Evolutionary conservation across 345 rosid species (phyloP).

Genomic region (Laguncularia racemosa): DNA sequence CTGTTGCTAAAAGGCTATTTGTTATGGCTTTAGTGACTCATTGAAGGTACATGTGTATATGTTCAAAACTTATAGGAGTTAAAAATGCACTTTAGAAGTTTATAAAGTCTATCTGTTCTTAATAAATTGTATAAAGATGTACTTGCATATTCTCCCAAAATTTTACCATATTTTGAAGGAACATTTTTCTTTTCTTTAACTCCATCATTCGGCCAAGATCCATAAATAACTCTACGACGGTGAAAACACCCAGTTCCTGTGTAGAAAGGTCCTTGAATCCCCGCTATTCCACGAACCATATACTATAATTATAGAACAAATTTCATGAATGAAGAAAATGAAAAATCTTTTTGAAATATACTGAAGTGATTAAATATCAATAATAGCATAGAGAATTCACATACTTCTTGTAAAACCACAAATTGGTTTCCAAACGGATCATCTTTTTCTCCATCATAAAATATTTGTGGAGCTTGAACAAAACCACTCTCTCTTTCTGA

Average conservation of each 20-base stretch:
- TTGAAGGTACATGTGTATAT: too few relatives aligned
- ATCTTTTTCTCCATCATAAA: constrained; percentile 28
- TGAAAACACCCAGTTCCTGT: constrained; percentile 56
- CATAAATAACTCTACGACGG: constrained; percentile 54
- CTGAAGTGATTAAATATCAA: too few relatives aligned
- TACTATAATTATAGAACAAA: constrained; percentile 13
- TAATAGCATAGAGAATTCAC: neutral
- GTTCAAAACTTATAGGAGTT: too few relatives aligned
- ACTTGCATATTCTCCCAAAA: neutral
- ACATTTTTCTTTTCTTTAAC: constrained; percentile 9
- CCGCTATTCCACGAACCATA: constrained; percentile 27
- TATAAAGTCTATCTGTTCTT: too few relatives aligned
- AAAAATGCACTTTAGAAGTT: too few relatives aligned
- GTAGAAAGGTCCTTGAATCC: constrained; percentile 49
- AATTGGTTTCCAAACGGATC: constrained; percentile 32
- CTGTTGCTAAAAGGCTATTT: too few relatives aligned
- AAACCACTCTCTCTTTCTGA: constrained; percentile 24
- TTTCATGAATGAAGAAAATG: too few relatives aligned
- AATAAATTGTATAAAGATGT: too few relatives aligned
- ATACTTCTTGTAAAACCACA: constrained; percentile 14
- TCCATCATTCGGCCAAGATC: constrained; percentile 24
- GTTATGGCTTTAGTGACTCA: too few relatives aligned
- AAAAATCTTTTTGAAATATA: too few relatives aligned
- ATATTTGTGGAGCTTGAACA: constrained; percentile 47
- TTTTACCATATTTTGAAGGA: constrained; percentile 11